Percentiles rank a stretch among this genome's conserved stretches.
Conservation (phyloP, 805 yeast species). For the Saturnispora dispora region DNA sequence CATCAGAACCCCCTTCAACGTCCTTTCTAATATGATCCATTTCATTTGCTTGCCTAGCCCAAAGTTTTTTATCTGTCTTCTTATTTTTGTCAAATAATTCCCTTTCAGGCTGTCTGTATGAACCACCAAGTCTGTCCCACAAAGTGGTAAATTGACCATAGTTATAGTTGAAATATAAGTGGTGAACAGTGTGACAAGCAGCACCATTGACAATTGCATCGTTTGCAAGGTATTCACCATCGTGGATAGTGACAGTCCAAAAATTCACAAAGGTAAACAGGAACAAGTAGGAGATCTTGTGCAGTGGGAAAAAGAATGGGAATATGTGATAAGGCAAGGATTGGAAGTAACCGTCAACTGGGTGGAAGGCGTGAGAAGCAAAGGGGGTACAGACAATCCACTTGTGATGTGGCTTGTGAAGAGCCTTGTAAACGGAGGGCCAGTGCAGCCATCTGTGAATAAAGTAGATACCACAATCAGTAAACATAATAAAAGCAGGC, state of each 20-base stretch:
- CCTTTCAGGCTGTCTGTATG: constrained; percentile 87
- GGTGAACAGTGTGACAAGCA: constrained; percentile 97
- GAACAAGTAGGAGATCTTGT: constrained; percentile 72
- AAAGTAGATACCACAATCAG: constrained; percentile 87
- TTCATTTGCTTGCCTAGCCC: constrained; percentile 61
- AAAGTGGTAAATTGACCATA: constrained; percentile 97
- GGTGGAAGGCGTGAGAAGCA: constrained; percentile 98
- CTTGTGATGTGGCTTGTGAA: constrained; percentile 98
- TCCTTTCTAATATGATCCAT: constrained; percentile 72
- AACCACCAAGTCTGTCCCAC: constrained; percentile 95
- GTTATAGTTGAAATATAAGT: constrained; percentile 93
- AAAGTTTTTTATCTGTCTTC: constrained; percentile 49
- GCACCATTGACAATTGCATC: constrained; percentile 95
- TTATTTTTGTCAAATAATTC: constrained; percentile 62
- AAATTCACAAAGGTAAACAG: constrained; percentile 88
- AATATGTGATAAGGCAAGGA: constrained; percentile 87
- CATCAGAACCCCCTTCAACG: constrained; percentile 74
- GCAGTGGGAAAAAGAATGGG: constrained; percentile 88
- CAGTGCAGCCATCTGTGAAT: constrained; percentile 92
- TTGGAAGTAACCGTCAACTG: constrained; percentile 92
- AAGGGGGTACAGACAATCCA: constrained; percentile 98
- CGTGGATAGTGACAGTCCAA: constrained; percentile 99
- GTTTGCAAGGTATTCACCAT: constrained; percentile 89
- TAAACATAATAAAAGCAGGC: constrained; percentile 78
- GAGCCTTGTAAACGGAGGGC: constrained; percentile 74